Evolutionary conservation across 768 basidiomycete genomes (phyloP).

Genomic region (Rhodosporidiobolus odoratus): DNA sequence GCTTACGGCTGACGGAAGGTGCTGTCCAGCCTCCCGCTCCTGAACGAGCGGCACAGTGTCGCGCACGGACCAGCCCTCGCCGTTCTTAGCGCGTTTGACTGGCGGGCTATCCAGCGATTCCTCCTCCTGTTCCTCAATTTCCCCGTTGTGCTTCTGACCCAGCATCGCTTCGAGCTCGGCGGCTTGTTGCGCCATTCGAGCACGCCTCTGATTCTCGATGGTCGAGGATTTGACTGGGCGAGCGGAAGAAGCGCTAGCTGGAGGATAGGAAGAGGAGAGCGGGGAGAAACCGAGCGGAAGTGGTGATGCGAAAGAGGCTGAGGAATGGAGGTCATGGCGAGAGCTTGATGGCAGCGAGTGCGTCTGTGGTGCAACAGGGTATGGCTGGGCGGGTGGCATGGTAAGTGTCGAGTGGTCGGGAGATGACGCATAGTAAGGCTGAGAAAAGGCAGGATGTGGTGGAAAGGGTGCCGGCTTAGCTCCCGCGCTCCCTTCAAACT

Average conservation of each 20-base stretch:
- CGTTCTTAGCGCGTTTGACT: neutral
- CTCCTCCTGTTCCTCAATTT: neutral
- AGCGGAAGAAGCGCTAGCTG: neutral
- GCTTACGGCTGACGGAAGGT: neutral
- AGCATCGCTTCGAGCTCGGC: conserved; percentile 14
- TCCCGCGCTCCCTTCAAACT: too few species aligned
- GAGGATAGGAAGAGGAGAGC: neutral
- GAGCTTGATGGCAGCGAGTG: too few species aligned
- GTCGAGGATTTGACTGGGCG: neutral
- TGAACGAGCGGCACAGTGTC: neutral
- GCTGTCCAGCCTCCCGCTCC: neutral
- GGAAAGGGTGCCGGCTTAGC: too few species aligned
- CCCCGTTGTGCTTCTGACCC: neutral
- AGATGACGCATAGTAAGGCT: too few species aligned
- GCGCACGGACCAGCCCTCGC: neutral
- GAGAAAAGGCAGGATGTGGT: too few species aligned
- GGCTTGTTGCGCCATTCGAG: conserved; percentile 8
- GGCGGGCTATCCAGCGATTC: neutral
- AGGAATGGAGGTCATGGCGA: too few species aligned
- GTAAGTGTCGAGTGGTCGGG: too few species aligned
- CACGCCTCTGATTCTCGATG: neutral
- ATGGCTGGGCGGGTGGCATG: too few species aligned
- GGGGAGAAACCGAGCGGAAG: neutral
- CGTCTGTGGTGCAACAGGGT: too few species aligned
- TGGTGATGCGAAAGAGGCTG: neutral